Conservation (phyloP, 1,284 basidiomycete genomes). For the Hymenochaete sp. region DNA sequence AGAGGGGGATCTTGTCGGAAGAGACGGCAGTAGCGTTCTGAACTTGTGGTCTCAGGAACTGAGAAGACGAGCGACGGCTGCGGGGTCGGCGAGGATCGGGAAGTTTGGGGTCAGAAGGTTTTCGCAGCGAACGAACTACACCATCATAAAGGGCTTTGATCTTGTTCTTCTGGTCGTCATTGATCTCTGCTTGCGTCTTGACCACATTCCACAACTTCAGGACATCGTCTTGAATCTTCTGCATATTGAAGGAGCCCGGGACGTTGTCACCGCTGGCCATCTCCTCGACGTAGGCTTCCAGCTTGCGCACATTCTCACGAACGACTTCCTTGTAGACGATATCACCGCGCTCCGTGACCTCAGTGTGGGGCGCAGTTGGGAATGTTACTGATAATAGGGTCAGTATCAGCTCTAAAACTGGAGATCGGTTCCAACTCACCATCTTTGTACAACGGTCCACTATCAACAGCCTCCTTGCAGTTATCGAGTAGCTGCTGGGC, state of each 20-base stretch:
- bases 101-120: constrained; percentile 34
- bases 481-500: constrained; percentile 96
- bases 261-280: constrained; percentile 94
- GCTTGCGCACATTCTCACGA: constrained; percentile 90
- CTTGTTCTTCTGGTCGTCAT: constrained; percentile 92
- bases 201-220: constrained; percentile 96
- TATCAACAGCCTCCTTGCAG: constrained; percentile 76
- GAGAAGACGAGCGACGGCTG: constrained; percentile 81
- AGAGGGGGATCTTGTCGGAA: constrained; percentile 86
- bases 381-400: constrained; percentile 66
- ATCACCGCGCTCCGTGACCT: constrained; percentile 88
- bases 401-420: constrained; percentile 5
- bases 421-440: constrained; percentile 35
- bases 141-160: constrained; percentile 97
- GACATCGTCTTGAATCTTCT: constrained; percentile 95
- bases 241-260: constrained; percentile 77
- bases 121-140: constrained; percentile 76
- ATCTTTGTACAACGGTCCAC: constrained; percentile 87
- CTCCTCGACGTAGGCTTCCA: constrained; percentile 97
- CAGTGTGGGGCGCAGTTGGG: constrained; percentile 94
- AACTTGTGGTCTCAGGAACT: constrained; percentile 88
- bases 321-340: constrained; percentile 93
- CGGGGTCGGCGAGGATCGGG: constrained; percentile 52
- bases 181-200: constrained; percentile 94
- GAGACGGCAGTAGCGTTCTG: constrained; percentile 70